A percentile compares a stretch with the other conserved stretches of the same genome.
Conservation (phyloP, 2,329 filamentous ascomycete genomes). For the Colletotrichum zoysiae region DNA sequence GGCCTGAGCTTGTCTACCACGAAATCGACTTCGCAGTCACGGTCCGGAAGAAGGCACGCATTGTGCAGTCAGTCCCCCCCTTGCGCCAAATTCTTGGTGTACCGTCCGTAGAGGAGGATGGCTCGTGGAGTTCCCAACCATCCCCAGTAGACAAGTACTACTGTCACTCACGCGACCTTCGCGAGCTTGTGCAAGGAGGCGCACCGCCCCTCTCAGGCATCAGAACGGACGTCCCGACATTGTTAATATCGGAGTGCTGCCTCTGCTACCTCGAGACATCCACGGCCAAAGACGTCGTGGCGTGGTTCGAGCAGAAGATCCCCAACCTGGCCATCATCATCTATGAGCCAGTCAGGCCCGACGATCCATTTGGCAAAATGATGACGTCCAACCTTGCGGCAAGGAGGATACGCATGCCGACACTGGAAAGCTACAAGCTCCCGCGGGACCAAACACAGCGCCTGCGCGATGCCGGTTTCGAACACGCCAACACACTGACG, state of each 20-base stretch:
- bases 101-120: conserved; percentile 47
- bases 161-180: conserved; percentile 78
- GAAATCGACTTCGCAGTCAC: conserved; percentile 91
- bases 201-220: conserved; percentile 52
- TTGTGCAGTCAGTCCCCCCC: conserved; percentile 60
- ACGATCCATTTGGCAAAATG: conserved; percentile 88
- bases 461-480: conserved; percentile 76
- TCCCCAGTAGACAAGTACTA: conserved; percentile 59
- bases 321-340: conserved; percentile 71
- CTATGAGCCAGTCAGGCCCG: conserved; percentile 89
- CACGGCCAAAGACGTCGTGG: conserved; percentile 73
- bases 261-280: conserved; percentile 84
- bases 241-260: conserved; percentile 95
- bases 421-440: conserved; percentile 78
- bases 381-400: conserved; percentile 93
- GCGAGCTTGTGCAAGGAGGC: conserved; percentile 61
- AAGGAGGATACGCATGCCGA: conserved; percentile 86
- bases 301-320: conserved; percentile 71
- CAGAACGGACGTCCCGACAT: conserved; percentile 75
- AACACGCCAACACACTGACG: conserved; percentile 55
- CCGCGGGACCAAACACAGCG: conserved; percentile 76
- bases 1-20: conserved; percentile 77
- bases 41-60: conserved; percentile 73
- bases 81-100: conserved; percentile 56
- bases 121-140: conserved; percentile 59